phyloP scores from a whole-genome alignment of 1,139 yeast genomes.

The Protomyces pachydermus region DNA sequence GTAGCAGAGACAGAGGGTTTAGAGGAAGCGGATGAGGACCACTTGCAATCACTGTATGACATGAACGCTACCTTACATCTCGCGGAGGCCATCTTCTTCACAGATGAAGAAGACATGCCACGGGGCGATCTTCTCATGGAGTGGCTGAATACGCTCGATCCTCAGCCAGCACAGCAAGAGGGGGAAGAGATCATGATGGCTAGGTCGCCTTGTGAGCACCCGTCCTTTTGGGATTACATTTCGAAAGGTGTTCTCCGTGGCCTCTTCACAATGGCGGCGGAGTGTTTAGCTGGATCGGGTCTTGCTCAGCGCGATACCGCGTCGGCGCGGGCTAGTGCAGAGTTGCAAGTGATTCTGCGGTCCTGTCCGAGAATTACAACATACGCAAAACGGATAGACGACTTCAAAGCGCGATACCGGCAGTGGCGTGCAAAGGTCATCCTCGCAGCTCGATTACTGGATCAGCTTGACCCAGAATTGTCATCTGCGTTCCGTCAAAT shows the following conservation, averaged over 20 bases:
- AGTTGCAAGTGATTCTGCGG: slow-evolving; percentile 28
- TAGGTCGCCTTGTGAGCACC: slow-evolving; percentile 40
- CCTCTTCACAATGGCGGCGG: slow-evolving; percentile 49
- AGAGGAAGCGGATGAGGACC: slow-evolving; percentile 11
- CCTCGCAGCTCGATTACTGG: slow-evolving; percentile 26
- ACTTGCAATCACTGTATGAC: slow-evolving; percentile 6
- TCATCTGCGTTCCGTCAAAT: slow-evolving; percentile 30
- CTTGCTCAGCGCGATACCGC: slow-evolving; percentile 27
- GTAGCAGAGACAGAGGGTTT: slow-evolving; percentile 13
- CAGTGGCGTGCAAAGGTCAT: slow-evolving; percentile 33
- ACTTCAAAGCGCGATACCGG: slow-evolving; percentile 29
- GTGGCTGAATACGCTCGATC: slow-evolving; percentile 33
- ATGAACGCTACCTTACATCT: slow-evolving; percentile 8
- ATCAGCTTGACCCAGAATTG: slow-evolving; percentile 21
- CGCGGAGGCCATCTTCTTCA: slow-evolving; percentile 26
- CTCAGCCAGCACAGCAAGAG: slow-evolving; percentile 34
- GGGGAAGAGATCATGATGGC: slow-evolving; percentile 32
- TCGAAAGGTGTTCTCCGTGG: slow-evolving; percentile 62
- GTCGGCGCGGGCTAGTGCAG: slow-evolving; percentile 24
- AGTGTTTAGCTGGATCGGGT: slow-evolving; percentile 31
- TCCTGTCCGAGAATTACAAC: slow-evolving; percentile 31
- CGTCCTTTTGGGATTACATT: slow-evolving; percentile 61
- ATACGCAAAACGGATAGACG: neutral
- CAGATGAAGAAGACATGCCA: slow-evolving; percentile 3
- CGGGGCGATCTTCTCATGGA: slow-evolving; percentile 28